phyloP scores from a whole-genome alignment of 176 grass and related monocot genomes.

The bread wheat (Triticum aestivum) region DNA sequence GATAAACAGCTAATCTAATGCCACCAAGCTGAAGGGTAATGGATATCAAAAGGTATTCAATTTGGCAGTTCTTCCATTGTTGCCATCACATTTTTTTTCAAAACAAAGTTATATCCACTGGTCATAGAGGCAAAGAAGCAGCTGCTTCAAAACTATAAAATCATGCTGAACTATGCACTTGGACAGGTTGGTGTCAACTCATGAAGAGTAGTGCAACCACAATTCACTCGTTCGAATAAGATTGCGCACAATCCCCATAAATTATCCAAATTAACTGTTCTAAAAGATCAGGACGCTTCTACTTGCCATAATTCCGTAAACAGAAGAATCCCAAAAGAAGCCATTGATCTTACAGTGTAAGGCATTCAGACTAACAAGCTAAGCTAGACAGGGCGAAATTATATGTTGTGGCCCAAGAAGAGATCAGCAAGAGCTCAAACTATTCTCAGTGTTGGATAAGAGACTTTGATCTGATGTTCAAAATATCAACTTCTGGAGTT shows the following conservation, averaged over 20 bases:
- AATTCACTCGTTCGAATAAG: conserved; percentile 1
- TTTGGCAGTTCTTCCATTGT: background rate
- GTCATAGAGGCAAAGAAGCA: background rate
- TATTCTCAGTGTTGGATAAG: background rate
- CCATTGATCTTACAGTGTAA: conserved; percentile 1
- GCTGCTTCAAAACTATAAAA: conserved; percentile 3
- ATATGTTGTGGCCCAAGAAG: background rate
- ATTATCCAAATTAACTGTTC: background rate
- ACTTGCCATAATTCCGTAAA: background rate
- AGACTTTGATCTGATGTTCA: background rate
- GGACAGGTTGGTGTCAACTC: background rate
- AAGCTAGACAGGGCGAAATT: background rate
- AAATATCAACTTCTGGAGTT: background rate
- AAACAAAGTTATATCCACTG: too few relatives aligned
- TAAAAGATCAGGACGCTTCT: background rate
- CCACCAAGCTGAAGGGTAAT: background rate
- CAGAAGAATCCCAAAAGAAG: background rate
- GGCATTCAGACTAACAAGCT: background rate
- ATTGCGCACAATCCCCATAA: background rate
- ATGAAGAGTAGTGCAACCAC: background rate
- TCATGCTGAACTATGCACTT: background rate
- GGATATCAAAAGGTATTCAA: background rate
- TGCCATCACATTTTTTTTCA: background rate
- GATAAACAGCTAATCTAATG: conserved; percentile 19
- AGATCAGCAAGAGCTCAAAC: conserved; percentile 4